Percentiles rank a stretch among this genome's conserved stretches.
Conservation (phyloP, 331 rosid species). For the Malus hybrid region DNA sequence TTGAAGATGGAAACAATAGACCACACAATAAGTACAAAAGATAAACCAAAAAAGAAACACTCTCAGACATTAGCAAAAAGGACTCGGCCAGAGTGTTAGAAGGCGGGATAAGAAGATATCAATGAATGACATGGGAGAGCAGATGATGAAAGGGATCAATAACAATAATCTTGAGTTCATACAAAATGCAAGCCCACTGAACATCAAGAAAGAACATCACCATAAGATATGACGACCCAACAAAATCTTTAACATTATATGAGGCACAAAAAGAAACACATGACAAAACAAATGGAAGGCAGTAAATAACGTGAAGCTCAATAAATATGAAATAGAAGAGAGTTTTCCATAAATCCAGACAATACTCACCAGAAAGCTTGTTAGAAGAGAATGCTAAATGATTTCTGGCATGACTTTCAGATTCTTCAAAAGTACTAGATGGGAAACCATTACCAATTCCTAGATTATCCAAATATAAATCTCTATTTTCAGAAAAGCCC, state of each 20-base stretch:
- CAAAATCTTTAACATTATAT: background rate
- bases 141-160: background rate
- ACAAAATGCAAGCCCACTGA: background rate
- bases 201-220: background rate
- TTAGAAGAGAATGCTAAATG: conserved; percentile 35
- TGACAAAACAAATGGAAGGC: background rate
- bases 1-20: no score
- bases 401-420: conserved; percentile 34
- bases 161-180: background rate
- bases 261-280: background rate
- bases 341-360: background rate
- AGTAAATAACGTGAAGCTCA: background rate
- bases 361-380: conserved; percentile 59
- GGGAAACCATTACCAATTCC: conserved; percentile 48
- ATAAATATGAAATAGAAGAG: background rate
- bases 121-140: background rate
- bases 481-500: conserved; percentile 43
- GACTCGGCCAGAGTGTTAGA: background rate
- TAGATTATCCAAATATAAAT: conserved; percentile 35
- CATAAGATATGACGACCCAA: background rate
- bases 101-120: background rate
- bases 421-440: conserved; percentile 36
- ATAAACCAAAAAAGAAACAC: no score
- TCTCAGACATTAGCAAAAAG: background rate
- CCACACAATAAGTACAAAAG: no score